Percentiles rank a stretch among this genome's conserved stretches.
Conservation (phyloP, 495 filamentous ascomycete genomes). For the Aspergillus ellipticus region DNA sequence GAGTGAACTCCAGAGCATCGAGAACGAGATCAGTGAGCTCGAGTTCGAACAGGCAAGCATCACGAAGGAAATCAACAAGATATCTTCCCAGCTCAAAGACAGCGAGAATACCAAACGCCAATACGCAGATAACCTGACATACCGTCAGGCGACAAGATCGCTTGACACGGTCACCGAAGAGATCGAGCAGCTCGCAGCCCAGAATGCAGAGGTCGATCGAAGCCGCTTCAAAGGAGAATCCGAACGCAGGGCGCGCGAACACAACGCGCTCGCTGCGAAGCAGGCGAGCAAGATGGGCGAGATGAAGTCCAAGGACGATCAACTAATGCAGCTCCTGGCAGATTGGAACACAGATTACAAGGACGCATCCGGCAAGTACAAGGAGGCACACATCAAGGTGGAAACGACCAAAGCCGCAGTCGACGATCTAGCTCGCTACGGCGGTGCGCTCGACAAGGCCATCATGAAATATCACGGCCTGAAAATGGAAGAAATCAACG, state of each 20-base stretch:
- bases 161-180: slow-evolving; percentile 63
- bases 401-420: slow-evolving; percentile 90
- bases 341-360: slow-evolving; percentile 89
- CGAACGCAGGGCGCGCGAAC: slow-evolving; percentile 54
- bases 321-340: slow-evolving; percentile 60
- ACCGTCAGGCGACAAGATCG: slow-evolving; percentile 66
- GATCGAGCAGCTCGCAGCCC: slow-evolving; percentile 70
- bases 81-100: slow-evolving; percentile 72
- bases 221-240: slow-evolving; percentile 69
- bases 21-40: slow-evolving; percentile 59
- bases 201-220: slow-evolving; percentile 79
- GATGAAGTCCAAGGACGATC: slow-evolving; percentile 77
- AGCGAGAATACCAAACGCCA: slow-evolving; percentile 74
- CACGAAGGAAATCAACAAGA: slow-evolving; percentile 66
- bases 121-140: slow-evolving; percentile 82
- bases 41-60: slow-evolving; percentile 66
- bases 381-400: slow-evolving; percentile 83
- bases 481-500: slow-evolving; percentile 99
- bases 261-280: slow-evolving; percentile 57
- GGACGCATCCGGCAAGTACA: slow-evolving; percentile 75
- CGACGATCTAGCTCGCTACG: slow-evolving; percentile 81
- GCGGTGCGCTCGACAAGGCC: slow-evolving; percentile 79
- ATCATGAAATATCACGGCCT: slow-evolving; percentile 94
- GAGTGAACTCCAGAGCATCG: slow-evolving; percentile 62
- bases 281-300: slow-evolving; percentile 63